Conservation (phyloP, 345 rosid genomes). For the Noccaea bulbosa region DNA sequence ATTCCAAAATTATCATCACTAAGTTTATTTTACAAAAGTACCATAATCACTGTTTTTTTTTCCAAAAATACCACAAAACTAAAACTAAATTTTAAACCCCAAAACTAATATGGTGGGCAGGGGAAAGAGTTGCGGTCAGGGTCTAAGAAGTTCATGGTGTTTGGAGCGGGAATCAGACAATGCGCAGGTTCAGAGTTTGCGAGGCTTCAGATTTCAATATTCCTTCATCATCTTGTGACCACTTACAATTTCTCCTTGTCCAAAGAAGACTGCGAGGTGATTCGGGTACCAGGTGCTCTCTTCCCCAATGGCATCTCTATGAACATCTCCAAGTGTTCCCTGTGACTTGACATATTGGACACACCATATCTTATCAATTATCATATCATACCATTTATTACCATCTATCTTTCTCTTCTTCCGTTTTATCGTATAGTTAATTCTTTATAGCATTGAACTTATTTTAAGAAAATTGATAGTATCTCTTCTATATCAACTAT, state of each 20-base stretch:
- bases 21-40: too few species aligned
- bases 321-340: constrained; percentile 13
- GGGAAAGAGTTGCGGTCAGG: constrained; percentile 42
- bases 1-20: too few species aligned
- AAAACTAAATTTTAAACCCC: too few species aligned
- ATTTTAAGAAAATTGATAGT: too few species aligned
- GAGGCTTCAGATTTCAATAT: constrained; percentile 48
- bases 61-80: too few species aligned
- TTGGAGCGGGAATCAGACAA: constrained; percentile 53
- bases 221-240: constrained; percentile 46
- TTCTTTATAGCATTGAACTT: too few species aligned
- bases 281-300: constrained; percentile 31
- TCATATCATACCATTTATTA: background rate
- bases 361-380: background rate
- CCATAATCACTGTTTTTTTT: too few species aligned
- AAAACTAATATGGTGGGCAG: background rate
- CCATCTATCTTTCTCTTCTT: background rate
- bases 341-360: background rate
- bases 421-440: too few species aligned
- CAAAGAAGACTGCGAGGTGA: constrained; percentile 37
- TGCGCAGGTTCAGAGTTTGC: constrained; percentile 55
- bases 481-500: too few species aligned
- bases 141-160: constrained; percentile 54
- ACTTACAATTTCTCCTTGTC: constrained; percentile 39
- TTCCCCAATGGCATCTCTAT: constrained; percentile 40